Evolutionary conservation across 768 basidiomycete genomes (phyloP), one percentile per base, ranked within the genome.

Genomic region (Tylopilus cervinicoccineus): DNA sequence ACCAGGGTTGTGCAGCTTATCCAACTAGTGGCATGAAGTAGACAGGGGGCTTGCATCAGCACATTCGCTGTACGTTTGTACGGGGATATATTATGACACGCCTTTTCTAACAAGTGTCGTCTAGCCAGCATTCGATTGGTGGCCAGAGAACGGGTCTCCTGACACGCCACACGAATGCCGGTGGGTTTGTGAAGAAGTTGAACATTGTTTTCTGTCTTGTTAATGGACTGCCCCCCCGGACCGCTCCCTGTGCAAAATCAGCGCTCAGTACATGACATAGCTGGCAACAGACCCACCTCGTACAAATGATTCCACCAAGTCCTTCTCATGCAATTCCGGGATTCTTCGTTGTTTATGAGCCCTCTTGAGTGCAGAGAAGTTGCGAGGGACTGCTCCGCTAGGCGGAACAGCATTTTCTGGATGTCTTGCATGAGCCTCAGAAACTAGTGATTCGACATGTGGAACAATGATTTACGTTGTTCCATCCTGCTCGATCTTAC

Each of bases 191-290:
- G 93, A 33, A 91, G 70, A 24, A 97, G 74, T 62, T 93, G 91
- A 23, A 95, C 93, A 61, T 90, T 88, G 68, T 93, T 84, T 73
- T 86, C 79, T 51, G 90, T 92, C 72, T 96, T 97, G 75, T 97
- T 95, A 64, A 95, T 84, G 23, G 91, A 93, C 75, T 97, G 93
- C n/a, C 93, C 93, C 24, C 93, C 93, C 52, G 93, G 92, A 16
- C 92, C 93, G 61, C 88, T 84, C 38, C 91, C 91, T 93, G 60
- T 23, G 40, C 2, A 10, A 27, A 41, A 48, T 63, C 24, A 56
- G n/a, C 17, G 44, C 48, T 45, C 22, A 45, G 20, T 10, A 45
- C 45, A 38, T 4, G 31, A 39, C 7, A 29, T 31, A 19, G 20
- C 11, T 40, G 24, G 39, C 11, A 19, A 39, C 8, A n/a, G 55